phyloP scores from a whole-genome alignment of 2,329 filamentous ascomycete species.

The Colletotrichum higginsianum region DNA sequence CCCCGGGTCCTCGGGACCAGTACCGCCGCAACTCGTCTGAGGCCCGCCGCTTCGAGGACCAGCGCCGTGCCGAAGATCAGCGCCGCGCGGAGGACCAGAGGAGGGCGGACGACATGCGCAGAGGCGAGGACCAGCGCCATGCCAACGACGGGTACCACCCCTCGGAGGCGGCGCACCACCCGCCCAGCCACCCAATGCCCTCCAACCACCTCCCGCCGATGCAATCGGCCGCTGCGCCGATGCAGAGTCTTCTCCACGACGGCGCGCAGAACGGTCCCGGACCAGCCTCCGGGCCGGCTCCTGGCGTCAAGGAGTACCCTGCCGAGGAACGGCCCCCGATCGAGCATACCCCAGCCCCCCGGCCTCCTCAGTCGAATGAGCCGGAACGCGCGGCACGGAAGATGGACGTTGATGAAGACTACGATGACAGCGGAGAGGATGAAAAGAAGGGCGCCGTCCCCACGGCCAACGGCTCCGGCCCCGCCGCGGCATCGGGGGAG shows the following conservation, averaged over 20 bases:
- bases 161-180: constrained; percentile 92
- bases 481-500: constrained; percentile 65
- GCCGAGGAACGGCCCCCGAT: constrained; percentile 71
- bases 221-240: constrained; percentile 71
- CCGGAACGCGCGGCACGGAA: constrained; percentile 88
- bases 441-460: constrained; percentile 72
- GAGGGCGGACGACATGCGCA: constrained; percentile 68
- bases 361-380: constrained; percentile 74
- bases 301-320: constrained; percentile 65
- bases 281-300: constrained; percentile 57
- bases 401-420: constrained; percentile 98
- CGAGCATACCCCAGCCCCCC: constrained; percentile 61
- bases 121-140: constrained; percentile 75
- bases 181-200: constrained; percentile 73
- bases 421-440: constrained; percentile 94
- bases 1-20: constrained; percentile 69
- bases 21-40: constrained; percentile 87
- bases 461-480: constrained; percentile 58
- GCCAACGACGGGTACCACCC: constrained; percentile 88
- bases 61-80: constrained; percentile 71
- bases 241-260: constrained; percentile 68
- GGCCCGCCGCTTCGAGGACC: constrained; percentile 75
- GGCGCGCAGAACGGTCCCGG: constrained; percentile 50
- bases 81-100: constrained; percentile 70
- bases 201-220: constrained; percentile 73